These are phyloP conservation scores for Aspergillus sojae DNA, from an alignment of 2,329 filamentous ascomycete species.

Conservation along the genomic window DNA sequence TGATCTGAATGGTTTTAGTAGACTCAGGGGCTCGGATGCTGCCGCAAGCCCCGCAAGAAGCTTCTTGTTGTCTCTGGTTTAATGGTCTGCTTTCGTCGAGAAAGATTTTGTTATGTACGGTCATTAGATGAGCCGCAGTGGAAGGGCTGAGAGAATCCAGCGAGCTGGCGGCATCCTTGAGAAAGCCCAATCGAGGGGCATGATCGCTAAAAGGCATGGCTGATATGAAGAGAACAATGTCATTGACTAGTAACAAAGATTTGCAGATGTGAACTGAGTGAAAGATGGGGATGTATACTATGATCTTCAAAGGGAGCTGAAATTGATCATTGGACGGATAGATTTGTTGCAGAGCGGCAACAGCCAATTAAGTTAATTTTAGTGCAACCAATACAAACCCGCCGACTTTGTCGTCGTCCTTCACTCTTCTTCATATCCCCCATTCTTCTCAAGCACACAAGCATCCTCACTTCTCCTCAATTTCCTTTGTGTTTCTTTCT, in stretches of 20 bases:
- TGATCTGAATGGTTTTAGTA: conserved; percentile 33
- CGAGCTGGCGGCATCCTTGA: conserved; percentile 39
- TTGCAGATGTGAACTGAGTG: neutral
- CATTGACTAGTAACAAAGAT: neutral
- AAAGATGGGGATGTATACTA: neutral
- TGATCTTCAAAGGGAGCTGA: no score
- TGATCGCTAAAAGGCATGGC: conserved; percentile 28
- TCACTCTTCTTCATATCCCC: neutral
- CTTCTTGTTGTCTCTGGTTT: conserved; percentile 33
- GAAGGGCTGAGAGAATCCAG: conserved; percentile 38
- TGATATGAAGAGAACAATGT: neutral
- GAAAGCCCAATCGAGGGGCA: conserved; percentile 36
- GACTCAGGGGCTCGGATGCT: conserved; percentile 34
- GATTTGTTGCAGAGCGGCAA: neutral
- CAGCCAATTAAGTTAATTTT: neutral
- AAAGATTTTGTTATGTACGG: conserved; percentile 40
- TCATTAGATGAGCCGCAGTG: conserved; percentile 45
- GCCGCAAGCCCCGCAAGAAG: conserved; percentile 46
- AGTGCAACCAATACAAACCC: conserved; percentile 1
- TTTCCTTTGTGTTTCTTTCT: neutral
- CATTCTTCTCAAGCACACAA: neutral
- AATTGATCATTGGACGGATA: neutral
- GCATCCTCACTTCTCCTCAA: neutral
- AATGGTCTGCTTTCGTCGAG: conserved; percentile 37
- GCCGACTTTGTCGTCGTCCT: neutral